Evolutionary conservation across 495 filamentous ascomycete genomes (phyloP), one percentile per base, ranked within the genome.

Genomic region (Penicillium roqueforti): DNA sequence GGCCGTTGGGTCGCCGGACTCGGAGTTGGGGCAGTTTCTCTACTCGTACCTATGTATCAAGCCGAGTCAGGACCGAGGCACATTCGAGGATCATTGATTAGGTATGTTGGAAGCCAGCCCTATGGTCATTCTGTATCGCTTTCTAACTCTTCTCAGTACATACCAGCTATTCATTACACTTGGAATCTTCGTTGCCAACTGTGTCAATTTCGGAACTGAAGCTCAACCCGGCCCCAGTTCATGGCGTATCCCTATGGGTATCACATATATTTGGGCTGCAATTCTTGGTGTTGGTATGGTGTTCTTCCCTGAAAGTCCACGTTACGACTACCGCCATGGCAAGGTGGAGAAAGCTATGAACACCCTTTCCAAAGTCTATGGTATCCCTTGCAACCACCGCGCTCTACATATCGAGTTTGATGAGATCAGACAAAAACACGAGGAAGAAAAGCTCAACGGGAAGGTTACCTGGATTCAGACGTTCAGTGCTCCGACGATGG

Each of bases 101-200:
- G 80, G 82, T 70, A 74, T 42, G 54, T 53, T 28, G 2, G 9
- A 4, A 44, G 3, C 41, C 3, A 26, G 2, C 14, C 10, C 10
- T 26, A 1, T n/a, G 18, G 14, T 6, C 16, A 8, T 37, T 3
- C 5, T 8, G 18, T 16, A 13, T 22, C 6, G 14, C 4, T 7
- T 19, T 20, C 57, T 40, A 48, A 54, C 49, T 28, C 9, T 19
- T 29, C 23, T 11, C 37, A 69, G 70, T 52, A 70, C 70, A 61
- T 93, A 95, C 69, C 89, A 93, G 69, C 76, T 93, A 3, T 91
- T 93, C 73, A 88, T 95, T 70, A 92, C 90, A 0, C 71, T 91
- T 36, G 90, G 90, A 28, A 93, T 92, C 61, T 88, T 89, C 67
- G 75, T 84, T 5, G 86, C 88, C 45, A 82, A 89, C 61, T 85